Evolutionary conservation across 2,329 filamentous ascomycete genomes (phyloP), one percentile per base, ranked within the genome.

Genomic region (Phaeosphaeriaceae sp.): DNA sequence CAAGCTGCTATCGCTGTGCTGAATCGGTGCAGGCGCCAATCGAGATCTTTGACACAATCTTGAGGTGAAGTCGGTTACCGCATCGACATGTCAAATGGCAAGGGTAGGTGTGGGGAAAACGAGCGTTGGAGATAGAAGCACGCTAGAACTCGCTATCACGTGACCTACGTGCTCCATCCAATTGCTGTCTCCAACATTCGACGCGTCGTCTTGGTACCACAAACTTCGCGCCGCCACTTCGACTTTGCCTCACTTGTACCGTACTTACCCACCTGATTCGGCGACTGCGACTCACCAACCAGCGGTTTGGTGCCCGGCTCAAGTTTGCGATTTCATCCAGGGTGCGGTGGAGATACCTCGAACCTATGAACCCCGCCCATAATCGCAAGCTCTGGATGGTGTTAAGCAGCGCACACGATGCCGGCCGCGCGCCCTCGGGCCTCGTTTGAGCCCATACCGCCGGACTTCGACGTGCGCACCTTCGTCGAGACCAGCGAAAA

Each of bases 381-480:
- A 47, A 48, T 49, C 22, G 21, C 52, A 48, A 51, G 45, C 45
- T 22, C 41, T 66, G 33, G 5, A 70, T 68, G 63, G 47, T 54
- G 59, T 53, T 27, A 2, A 11, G 31, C 42, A 21, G 7, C 22
- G n/a, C 7, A 45, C 33, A 62, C 71, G 25, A 97, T 97, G 93
- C 90, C 91, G 54, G 84, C 90, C 15, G 82, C 89, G 57, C 88
- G 93, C 69, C 92, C 92, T 0, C 89, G 92, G 72, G 92, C 93
- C 17, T 92, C 93, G 51, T 98, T 98, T 77, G 92, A 96, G 76
- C 93, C 94, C 1, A 91, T 98, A 48, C 87, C 93, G 0, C 93
- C 93, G 0, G 88, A 94, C 71, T 87, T 98, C 56, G 90, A 98
- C 73, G 82, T 98, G 17, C 81, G 87, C 41, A 80, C 81, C 1